Evolutionary conservation across 139 green algal species (phyloP).

Genomic region (Chlorokybus atmophyticus): DNA sequence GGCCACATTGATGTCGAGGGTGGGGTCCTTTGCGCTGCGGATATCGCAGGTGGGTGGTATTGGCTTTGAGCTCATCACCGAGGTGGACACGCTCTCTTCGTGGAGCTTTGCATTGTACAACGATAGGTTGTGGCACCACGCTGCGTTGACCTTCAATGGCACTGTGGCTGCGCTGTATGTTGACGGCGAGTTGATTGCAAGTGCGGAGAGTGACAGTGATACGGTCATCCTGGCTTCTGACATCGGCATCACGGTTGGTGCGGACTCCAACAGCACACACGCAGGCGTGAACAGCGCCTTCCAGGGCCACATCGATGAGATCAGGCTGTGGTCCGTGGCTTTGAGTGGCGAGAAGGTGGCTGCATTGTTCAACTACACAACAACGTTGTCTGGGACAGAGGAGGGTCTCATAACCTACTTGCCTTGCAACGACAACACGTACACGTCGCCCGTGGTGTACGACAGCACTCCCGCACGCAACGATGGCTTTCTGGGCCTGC

Average conservation of each 20-base stretch:
- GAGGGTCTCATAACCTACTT: conserved; percentile 9
- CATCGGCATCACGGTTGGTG: neutral
- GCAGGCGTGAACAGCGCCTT: conserved; percentile 4
- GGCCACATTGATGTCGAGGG: too few relatives aligned
- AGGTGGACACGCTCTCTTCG: too few relatives aligned
- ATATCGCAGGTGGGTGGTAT: too few relatives aligned
- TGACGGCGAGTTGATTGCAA: conserved; percentile 3
- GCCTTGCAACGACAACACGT: conserved; percentile 9
- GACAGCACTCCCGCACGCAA: conserved; percentile 5
- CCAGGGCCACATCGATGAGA: conserved; percentile 11
- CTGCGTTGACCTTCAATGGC: neutral
- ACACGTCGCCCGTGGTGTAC: conserved; percentile 1
- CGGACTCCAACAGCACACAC: neutral
- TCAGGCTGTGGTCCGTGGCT: conserved; percentile 6
- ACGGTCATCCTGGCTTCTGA: neutral
- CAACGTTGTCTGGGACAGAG: neutral
- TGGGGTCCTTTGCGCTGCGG: too few relatives aligned
- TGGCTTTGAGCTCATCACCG: too few relatives aligned
- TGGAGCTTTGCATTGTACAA: conserved; percentile 3
- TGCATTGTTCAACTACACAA: neutral
- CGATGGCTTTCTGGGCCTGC: conserved; percentile 12
- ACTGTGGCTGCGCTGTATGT: neutral
- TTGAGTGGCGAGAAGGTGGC: neutral
- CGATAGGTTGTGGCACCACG: conserved; percentile 10
- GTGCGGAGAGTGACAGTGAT: neutral